Evolutionary conservation across 2,329 filamentous ascomycete genomes (phyloP).

Genomic region (Epichloe uncinata): DNA sequence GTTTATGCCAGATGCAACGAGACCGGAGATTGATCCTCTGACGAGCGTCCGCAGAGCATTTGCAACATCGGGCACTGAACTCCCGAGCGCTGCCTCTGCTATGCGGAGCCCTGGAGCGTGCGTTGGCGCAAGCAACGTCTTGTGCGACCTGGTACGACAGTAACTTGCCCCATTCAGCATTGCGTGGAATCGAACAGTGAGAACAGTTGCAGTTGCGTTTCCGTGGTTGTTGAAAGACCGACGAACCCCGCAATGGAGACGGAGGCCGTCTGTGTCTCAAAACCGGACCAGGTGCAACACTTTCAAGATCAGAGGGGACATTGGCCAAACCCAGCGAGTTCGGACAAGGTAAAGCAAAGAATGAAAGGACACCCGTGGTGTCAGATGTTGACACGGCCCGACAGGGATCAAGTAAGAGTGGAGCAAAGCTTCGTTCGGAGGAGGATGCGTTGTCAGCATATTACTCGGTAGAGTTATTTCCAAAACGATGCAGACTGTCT

Average conservation of each 20-base stretch:
- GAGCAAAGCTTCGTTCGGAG: too few species aligned
- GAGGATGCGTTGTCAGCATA: too few species aligned
- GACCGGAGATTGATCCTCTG: conserved; percentile 8
- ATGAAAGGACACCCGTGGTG: too few species aligned
- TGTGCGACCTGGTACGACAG: neutral
- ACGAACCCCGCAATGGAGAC: neutral
- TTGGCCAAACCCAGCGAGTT: too few species aligned
- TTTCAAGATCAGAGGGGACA: neutral
- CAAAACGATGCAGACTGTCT: too few species aligned
- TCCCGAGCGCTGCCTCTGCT: conserved; percentile 6
- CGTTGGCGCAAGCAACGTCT: conserved; percentile 2
- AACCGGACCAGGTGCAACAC: neutral
- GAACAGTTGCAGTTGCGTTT: neutral
- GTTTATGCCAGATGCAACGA: conserved; percentile 10
- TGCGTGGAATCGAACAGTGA: neutral
- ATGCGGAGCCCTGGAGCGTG: conserved; percentile 14
- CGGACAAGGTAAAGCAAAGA: too few species aligned
- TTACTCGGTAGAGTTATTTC: too few species aligned
- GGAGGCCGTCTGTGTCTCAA: neutral
- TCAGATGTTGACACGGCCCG: too few species aligned
- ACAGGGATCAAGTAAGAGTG: too few species aligned
- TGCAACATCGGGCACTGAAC: too few species aligned
- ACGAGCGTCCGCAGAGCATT: too few species aligned
- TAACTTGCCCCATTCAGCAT: neutral
- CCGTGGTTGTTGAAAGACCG: neutral